Percentiles rank a stretch among this genome's conserved stretches.
phyloP scores from a whole-genome alignment of 2,329 filamentous ascomycete genomes.

The Chaetomiaceae sp. region DNA sequence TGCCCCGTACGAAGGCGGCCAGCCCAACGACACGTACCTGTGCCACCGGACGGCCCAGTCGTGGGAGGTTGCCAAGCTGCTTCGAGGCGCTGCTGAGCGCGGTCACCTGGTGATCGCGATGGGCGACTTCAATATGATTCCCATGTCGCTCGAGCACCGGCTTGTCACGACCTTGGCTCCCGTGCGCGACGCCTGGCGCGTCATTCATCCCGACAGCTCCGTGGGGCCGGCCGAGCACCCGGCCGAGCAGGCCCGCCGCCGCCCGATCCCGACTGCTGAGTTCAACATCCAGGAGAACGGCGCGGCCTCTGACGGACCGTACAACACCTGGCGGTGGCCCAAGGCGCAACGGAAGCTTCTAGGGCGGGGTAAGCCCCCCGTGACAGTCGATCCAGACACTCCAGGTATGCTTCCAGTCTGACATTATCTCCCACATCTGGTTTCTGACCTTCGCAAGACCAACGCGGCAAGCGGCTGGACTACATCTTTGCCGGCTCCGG shows the following conservation, averaged over 20 bases:
- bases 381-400: slow-evolving; percentile 57
- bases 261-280: slow-evolving; percentile 65
- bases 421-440: too few species aligned
- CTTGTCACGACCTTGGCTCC: slow-evolving; percentile 73
- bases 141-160: slow-evolving; percentile 73
- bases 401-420: slow-evolving; percentile 11
- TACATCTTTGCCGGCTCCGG: slow-evolving; percentile 79
- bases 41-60: slow-evolving; percentile 88
- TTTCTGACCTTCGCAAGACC: slow-evolving; percentile 44
- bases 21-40: slow-evolving; percentile 72
- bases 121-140: slow-evolving; percentile 97
- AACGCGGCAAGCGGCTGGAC: slow-evolving; percentile 78
- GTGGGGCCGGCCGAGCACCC: slow-evolving; percentile 65
- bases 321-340: slow-evolving; percentile 93
- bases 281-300: slow-evolving; percentile 78
- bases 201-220: slow-evolving; percentile 76
- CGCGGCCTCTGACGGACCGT: slow-evolving; percentile 74
- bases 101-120: slow-evolving; percentile 80
- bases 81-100: slow-evolving; percentile 71
- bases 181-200: slow-evolving; percentile 77
- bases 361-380: slow-evolving; percentile 53
- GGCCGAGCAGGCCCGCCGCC: slow-evolving; percentile 58
- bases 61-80: slow-evolving; percentile 89
- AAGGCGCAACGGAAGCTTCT: slow-evolving; percentile 63
- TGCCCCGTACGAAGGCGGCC: slow-evolving; percentile 73